Evolutionary conservation across 352 stramenopile species (phyloP).

Genomic region (Phytophthora citrophthora): DNA sequence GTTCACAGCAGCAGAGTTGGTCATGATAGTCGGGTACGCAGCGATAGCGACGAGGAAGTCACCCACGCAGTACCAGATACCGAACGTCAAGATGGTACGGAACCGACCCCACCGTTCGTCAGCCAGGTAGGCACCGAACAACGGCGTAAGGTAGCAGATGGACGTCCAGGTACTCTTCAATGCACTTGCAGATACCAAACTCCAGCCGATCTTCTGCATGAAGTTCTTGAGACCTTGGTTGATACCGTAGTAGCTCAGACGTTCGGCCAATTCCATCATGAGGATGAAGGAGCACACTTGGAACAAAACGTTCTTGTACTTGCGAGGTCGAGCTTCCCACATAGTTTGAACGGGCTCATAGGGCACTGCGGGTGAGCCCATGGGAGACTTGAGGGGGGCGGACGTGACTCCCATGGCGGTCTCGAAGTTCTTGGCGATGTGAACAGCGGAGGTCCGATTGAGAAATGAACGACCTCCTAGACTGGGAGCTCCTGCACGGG

Average conservation of each 20-base stretch:
- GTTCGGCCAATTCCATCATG: slow-evolving; percentile 32
- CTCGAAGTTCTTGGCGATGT: slow-evolving; percentile 12
- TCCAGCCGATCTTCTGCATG: slow-evolving; percentile 75
- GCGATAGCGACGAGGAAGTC: slow-evolving; percentile 68
- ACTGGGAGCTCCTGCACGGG: slow-evolving; percentile 2
- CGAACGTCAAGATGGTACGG: slow-evolving; percentile 64
- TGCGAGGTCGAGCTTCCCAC: slow-evolving; percentile 54
- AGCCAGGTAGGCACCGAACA: slow-evolving; percentile 69
- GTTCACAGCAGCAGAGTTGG: slow-evolving; percentile 36
- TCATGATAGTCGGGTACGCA: slow-evolving; percentile 57
- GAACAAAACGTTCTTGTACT: slow-evolving; percentile 69
- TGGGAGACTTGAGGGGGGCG: slow-evolving; percentile 35
- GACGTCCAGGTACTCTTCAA: slow-evolving; percentile 59
- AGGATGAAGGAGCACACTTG: slow-evolving; percentile 60
- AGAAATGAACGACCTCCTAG: slow-evolving; percentile 19
- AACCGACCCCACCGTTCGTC: slow-evolving; percentile 71
- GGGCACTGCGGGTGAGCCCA: slow-evolving; percentile 22
- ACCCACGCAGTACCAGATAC: slow-evolving; percentile 67
- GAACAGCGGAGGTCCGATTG: slow-evolving; percentile 18
- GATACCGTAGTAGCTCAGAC: slow-evolving; percentile 82
- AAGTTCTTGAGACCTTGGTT: slow-evolving; percentile 89
- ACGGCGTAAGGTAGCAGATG: slow-evolving; percentile 64
- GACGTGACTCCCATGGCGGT: slow-evolving; percentile 16
- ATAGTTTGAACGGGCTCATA: slow-evolving; percentile 33
- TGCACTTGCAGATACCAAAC: slow-evolving; percentile 53